Conservation (phyloP, 192 early-diverging fungal genomes). For the Coemansia sp. region DNA sequence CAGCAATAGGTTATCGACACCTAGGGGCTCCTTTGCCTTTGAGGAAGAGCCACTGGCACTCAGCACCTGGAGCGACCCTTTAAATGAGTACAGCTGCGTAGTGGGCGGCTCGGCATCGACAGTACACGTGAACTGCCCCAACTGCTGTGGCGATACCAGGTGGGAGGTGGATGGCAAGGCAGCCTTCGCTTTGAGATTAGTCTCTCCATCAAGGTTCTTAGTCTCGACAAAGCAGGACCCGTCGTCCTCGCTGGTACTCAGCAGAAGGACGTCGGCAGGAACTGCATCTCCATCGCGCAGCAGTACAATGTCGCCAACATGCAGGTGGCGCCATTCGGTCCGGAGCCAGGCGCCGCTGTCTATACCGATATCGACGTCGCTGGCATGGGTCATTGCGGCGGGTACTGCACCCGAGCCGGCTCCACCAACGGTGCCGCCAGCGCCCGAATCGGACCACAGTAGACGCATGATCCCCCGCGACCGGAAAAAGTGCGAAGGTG, state of each 20-base stretch:
- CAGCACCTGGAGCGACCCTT: slow-evolving; percentile 56
- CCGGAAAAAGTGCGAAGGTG: slow-evolving; percentile 26
- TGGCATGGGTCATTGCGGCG: not conserved
- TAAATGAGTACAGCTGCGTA: slow-evolving; percentile 86
- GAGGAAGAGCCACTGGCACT: slow-evolving; percentile 24
- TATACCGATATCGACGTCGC: slow-evolving; percentile 15
- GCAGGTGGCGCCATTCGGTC: slow-evolving; percentile 79
- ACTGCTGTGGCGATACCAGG: slow-evolving; percentile 57
- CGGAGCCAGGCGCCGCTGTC: slow-evolving; percentile 56
- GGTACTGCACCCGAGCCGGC: not conserved
- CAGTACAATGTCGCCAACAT: slow-evolving; percentile 86
- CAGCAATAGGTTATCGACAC: slow-evolving; percentile 79
- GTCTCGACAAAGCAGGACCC: slow-evolving; percentile 93
- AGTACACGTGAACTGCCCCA: slow-evolving; percentile 60
- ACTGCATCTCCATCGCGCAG: slow-evolving; percentile 81
- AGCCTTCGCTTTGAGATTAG: slow-evolving; percentile 89
- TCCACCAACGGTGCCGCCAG: slow-evolving; percentile 38
- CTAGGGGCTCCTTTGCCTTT: slow-evolving; percentile 57
- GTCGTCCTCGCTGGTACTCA: slow-evolving; percentile 81
- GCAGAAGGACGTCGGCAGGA: slow-evolving; percentile 88
- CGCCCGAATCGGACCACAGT: slow-evolving; percentile 45
- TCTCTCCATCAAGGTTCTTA: slow-evolving; percentile 97
- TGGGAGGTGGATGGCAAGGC: slow-evolving; percentile 62
- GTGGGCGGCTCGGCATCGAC: slow-evolving; percentile 86
- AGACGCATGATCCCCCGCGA: slow-evolving; percentile 48